phyloP scores from a whole-genome alignment of 345 rosid species.

The Aegle marmelos region DNA sequence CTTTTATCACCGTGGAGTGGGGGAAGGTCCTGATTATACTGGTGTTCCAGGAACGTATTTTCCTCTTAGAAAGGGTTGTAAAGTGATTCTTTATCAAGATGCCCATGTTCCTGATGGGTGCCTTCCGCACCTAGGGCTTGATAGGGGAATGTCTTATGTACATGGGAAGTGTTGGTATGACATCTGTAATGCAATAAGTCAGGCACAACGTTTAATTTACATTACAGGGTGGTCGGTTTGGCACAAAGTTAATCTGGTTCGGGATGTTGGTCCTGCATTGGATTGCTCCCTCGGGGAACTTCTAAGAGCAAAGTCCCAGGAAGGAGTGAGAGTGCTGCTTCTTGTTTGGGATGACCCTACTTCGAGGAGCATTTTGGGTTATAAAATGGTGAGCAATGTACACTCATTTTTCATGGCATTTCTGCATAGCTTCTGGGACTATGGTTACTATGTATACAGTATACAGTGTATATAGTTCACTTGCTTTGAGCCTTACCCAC shows the following conservation, averaged over 20 bases:
- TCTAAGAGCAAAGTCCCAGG: constrained; percentile 78
- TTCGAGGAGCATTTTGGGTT: constrained; percentile 85
- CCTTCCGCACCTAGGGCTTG: constrained; percentile 65
- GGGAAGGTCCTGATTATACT: constrained; percentile 72
- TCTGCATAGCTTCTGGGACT: not conserved
- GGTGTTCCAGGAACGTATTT: constrained; percentile 97
- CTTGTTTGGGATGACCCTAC: constrained; percentile 99
- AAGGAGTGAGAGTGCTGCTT: constrained; percentile 96
- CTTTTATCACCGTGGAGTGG: constrained; percentile 72
- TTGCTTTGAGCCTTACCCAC: not conserved
- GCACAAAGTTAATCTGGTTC: constrained; percentile 71
- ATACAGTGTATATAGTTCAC: not conserved
- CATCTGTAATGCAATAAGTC: constrained; percentile 78
- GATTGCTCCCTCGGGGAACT: constrained; percentile 69
- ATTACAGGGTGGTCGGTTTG: constrained; percentile 98
- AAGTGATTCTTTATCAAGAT: constrained; percentile 88
- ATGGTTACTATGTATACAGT: not conserved
- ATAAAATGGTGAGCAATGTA: constrained; percentile 59
- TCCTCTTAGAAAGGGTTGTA: constrained; percentile 85
- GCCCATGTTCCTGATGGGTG: constrained; percentile 87
- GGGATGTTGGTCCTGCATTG: constrained; percentile 53
- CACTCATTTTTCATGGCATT: not conserved
- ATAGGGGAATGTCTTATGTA: constrained; percentile 56
- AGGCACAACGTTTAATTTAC: constrained; percentile 76
- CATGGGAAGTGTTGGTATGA: constrained; percentile 93